Evolutionary conservation across 2,329 filamentous ascomycete genomes (phyloP), one percentile per base, ranked within the genome.

Genomic region (Trichoderma harzianum): DNA sequence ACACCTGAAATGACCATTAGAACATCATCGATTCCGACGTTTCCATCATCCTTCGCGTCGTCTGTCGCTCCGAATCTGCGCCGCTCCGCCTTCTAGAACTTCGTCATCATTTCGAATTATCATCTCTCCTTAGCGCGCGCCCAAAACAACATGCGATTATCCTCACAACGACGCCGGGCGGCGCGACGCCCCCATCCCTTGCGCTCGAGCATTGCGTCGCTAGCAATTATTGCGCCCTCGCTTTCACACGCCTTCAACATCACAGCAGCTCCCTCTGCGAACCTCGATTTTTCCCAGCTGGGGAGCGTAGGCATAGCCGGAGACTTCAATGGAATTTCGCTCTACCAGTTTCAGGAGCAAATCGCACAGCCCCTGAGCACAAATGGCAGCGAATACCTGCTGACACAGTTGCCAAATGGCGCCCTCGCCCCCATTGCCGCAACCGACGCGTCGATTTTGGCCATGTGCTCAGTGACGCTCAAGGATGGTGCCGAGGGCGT

Each of bases 251-350:
- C 88, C 51, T 82, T 90, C 73, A 86, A 84, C 34, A 91, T 93
- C 80, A 88, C 84, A 60, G 80, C 88, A 16, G 86, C 89, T 51
- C 89, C 93, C 3, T 84, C 89, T 16, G 85, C 92, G 71, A 90
- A 95, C 77, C 88, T 99, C 79, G 92, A 97, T 79, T 87, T 97
- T 72, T 88, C 87, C 32, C 84, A 90, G 71, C 85, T 99, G 43
- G 96, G 96, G 72, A 90, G 92, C 76, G 91, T 98, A 75, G 94
- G 93, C 69, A 87, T 99, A 72, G 92, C 90, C 1, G 96, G 96
- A 76, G 91, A 98, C 82, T 99, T 97, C 80, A 90, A 93, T 78
- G 93, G 94, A 69, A 92, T 98, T 77, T 98, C 96, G 14, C 85
- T 98, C 51, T 98, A 96, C 84, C 86, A 95, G 79, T 98, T 91